Percentiles rank a stretch among this genome's conserved stretches.
phyloP scores from a whole-genome alignment of 495 filamentous ascomycete species.

The Staphylotrichum longicolle region DNA sequence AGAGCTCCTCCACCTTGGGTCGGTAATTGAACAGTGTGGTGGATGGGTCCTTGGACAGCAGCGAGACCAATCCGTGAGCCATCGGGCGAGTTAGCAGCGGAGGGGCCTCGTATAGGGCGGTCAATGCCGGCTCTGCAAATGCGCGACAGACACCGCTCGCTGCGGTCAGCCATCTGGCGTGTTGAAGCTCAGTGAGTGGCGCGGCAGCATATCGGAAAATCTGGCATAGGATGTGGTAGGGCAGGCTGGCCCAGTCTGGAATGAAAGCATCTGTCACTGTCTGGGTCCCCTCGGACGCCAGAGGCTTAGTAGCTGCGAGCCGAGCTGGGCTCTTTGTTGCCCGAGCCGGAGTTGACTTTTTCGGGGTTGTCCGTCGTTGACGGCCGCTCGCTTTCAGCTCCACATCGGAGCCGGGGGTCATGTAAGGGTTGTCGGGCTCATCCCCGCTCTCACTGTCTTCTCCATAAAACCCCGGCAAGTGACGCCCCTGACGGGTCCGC shows the following conservation, averaged over 20 bases:
- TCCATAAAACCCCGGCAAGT: constrained; percentile 28
- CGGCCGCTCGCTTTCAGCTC: constrained; percentile 8
- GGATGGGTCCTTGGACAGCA: constrained; percentile 41
- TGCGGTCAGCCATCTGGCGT: constrained; percentile 60
- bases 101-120: constrained; percentile 68
- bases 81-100: constrained; percentile 53
- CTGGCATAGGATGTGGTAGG: constrained; percentile 67
- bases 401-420: constrained; percentile 13
- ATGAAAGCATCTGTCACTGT: constrained; percentile 33
- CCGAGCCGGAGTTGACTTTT: neutral
- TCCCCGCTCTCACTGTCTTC: constrained; percentile 25
- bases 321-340: neutral
- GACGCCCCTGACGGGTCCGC: constrained; percentile 22
- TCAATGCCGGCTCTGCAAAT: constrained; percentile 72
- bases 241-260: constrained; percentile 67
- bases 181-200: constrained; percentile 55
- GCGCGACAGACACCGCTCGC: constrained; percentile 59
- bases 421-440: constrained; percentile 8
- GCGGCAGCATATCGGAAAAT: constrained; percentile 66
- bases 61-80: constrained; percentile 39
- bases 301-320: neutral
- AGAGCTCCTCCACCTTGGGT: constrained; percentile 66
- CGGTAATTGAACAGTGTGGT: constrained; percentile 52
- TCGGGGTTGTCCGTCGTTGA: neutral
- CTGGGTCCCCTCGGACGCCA: neutral